A percentile compares a stretch with the other conserved stretches of the same genome.
Conservation (phyloP, 805 yeast genomes). For the Yarrowia phangngaensis region DNA sequence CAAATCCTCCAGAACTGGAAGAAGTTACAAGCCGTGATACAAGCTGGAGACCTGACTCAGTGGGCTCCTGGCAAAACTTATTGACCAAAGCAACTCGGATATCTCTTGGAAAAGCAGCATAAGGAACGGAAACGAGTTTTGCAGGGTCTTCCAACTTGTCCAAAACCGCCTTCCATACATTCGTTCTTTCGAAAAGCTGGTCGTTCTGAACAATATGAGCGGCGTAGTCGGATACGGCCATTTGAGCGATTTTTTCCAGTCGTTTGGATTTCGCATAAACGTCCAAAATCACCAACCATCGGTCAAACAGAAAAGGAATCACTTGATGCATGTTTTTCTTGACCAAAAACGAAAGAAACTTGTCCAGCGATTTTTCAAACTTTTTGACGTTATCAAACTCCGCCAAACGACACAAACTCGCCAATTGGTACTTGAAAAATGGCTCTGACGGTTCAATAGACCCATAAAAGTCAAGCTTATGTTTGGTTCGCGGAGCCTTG, state of each 20-base stretch:
- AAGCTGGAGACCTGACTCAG: slow-evolving; percentile 5
- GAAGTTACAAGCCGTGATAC: slow-evolving; percentile 6
- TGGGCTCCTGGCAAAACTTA: slow-evolving; percentile 6
- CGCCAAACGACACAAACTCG: slow-evolving; percentile 10
- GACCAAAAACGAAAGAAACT: neutral
- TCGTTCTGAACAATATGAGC: slow-evolving; percentile 7
- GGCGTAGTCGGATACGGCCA: neutral
- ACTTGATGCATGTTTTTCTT: slow-evolving; percentile 1
- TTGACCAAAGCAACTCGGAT: slow-evolving; percentile 1
- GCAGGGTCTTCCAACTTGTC: slow-evolving; percentile 9
- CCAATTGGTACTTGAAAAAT: slow-evolving; percentile 5
- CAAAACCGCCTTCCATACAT: slow-evolving; percentile 11
- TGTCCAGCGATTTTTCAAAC: slow-evolving; percentile 14
- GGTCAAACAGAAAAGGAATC: slow-evolving; percentile 10
- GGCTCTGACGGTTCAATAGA: neutral
- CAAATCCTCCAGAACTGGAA: neutral
- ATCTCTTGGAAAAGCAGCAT: slow-evolving; percentile 7
- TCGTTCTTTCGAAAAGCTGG: slow-evolving; percentile 6
- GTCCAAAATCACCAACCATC: slow-evolving; percentile 18
- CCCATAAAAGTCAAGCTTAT: slow-evolving; percentile 3
- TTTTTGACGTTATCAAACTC: slow-evolving; percentile 15
- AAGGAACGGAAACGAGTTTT: slow-evolving; percentile 1
- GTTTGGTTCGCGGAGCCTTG: slow-evolving; percentile 6
- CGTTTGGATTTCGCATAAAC: slow-evolving; percentile 11
- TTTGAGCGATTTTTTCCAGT: slow-evolving; percentile 2